A percentile compares a stretch with the other conserved stretches of the same genome.
Conservation (phyloP, 306 rosid species). For the Gastrolobium bilobum region DNA sequence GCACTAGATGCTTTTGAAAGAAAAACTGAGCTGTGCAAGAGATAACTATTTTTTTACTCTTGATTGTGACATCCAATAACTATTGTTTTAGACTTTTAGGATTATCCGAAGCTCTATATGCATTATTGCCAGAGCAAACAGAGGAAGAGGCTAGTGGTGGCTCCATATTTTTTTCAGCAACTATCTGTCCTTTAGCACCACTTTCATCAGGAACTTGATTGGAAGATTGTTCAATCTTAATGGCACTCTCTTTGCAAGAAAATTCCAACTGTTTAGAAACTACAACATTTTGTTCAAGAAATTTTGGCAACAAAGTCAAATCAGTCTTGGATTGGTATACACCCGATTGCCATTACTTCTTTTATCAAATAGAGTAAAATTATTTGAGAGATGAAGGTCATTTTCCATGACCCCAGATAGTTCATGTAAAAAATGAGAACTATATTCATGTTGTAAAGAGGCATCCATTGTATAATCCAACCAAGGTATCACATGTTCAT, state of each 20-base stretch:
- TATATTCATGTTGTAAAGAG: conserved; percentile 70
- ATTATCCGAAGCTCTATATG: conserved; percentile 72
- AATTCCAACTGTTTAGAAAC: conserved; percentile 60
- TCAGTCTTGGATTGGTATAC: conserved; percentile 57
- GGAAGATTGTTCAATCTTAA: conserved; percentile 57
- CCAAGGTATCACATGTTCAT: conserved; percentile 86
- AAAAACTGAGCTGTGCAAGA: too few relatives aligned
- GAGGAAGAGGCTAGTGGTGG: conserved; percentile 80
- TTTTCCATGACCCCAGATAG: conserved; percentile 64
- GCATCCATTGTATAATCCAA: conserved; percentile 79
- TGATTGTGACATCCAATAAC: too few relatives aligned
- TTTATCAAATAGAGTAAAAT: conserved; percentile 59
- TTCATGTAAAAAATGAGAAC: conserved; percentile 78
- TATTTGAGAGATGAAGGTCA: conserved; percentile 55
- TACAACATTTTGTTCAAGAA: conserved; percentile 58
- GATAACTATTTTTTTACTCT: too few relatives aligned
- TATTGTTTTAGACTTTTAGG: too few relatives aligned
- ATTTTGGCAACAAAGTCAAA: conserved; percentile 55
- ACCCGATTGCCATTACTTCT: conserved; percentile 60
- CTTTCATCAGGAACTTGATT: conserved; percentile 58
- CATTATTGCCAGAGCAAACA: conserved; percentile 83
- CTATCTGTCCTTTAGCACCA: conserved; percentile 52
- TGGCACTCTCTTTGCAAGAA: conserved; percentile 57
- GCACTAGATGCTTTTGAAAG: too few relatives aligned
- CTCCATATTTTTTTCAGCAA: conserved; percentile 66